Evolutionary conservation across 441 rosid genomes (phyloP).

Genomic region (Sinapis alba): DNA sequence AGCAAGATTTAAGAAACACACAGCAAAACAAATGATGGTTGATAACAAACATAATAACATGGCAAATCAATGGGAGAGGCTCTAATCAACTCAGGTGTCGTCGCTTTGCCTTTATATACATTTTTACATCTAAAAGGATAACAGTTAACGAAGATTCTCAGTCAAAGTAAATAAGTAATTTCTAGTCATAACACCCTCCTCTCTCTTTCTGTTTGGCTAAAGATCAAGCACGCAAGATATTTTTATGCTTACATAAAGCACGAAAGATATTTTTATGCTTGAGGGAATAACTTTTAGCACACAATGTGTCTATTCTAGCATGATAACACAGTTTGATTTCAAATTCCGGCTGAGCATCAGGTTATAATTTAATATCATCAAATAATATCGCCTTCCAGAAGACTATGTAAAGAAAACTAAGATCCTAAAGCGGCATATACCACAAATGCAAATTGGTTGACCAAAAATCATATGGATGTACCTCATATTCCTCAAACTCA

Average conservation of each 20-base stretch:
- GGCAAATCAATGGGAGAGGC: constrained; percentile 13
- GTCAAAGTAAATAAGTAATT: not conserved
- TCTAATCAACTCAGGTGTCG: constrained; percentile 2
- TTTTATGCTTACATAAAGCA: not conserved
- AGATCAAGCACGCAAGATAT: not conserved
- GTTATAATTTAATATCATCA: not conserved
- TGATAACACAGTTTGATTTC: constrained; percentile 9
- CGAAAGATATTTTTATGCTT: not conserved
- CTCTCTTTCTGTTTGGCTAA: not conserved
- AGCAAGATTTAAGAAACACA: not conserved
- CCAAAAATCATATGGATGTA: constrained; percentile 34
- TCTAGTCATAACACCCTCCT: not conserved
- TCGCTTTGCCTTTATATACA: not conserved
- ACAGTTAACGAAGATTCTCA: not conserved
- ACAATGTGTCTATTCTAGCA: constrained; percentile 17
- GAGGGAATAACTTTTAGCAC: not conserved
- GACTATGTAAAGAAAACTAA: not conserved
- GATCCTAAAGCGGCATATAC: constrained; percentile 22
- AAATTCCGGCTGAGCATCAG: constrained; percentile 15
- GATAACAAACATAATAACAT: constrained; percentile 12
- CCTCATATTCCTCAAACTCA: constrained; percentile 99
- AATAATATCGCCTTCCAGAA: not conserved
- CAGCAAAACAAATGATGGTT: not conserved
- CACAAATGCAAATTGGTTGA: constrained; percentile 14
- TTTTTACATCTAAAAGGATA: constrained; percentile 4